Base-by-base conservation (phyloP, 2,329 filamentous ascomycete species). In the Fonsecaea erecta region DNA sequence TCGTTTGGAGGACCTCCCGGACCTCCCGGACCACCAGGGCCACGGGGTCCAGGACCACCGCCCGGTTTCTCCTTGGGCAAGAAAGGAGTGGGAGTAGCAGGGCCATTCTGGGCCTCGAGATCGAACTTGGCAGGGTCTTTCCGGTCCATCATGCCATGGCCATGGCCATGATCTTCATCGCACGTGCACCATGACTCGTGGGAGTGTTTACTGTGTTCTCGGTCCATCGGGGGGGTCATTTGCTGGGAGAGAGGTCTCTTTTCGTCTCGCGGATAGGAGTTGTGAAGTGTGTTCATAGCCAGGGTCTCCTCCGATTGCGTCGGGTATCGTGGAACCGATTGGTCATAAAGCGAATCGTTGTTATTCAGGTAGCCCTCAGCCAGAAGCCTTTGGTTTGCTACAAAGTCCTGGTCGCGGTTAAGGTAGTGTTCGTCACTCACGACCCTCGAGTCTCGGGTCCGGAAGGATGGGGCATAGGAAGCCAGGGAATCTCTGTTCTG, bases 161-260 rank as follows among this genome's bases (percentile, higher is more conserved):
- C 70, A 55, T 71, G 70, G 18, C 70, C 70, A 55, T 71, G 70
- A 28, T 71, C 70, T 46, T 72, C 70, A 32, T 72, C 70, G 62
- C 70, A 72, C 8, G 70, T 71, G 57, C 70, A 72, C 70, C 70
- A 72, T 24, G 69, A 71, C 52, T 72, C 69, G 35, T 71, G 67
- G 12, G 70, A 71, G 48, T 71, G 70, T 62, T 67, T 70, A 51
- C 65, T 68, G 16, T 68, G 53, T 35, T 63, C 64, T 30, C 70
- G 64, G 43, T 70, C 64, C 51, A 67, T 59, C 14, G 67, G 64
- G 9, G 64, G 60, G 16, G 57, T 62, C 67, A 69, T 70, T 34
- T 53, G 52, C 43, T 68, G 54, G n/a, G 68, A 65, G 35, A 67
- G 48, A 21, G 68, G 63, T 60, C 66, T 60, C 64, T 71, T 72